Conservation (phyloP, 2,329 filamentous ascomycete genomes). For the Aspergillus puulaauensis region DNA sequence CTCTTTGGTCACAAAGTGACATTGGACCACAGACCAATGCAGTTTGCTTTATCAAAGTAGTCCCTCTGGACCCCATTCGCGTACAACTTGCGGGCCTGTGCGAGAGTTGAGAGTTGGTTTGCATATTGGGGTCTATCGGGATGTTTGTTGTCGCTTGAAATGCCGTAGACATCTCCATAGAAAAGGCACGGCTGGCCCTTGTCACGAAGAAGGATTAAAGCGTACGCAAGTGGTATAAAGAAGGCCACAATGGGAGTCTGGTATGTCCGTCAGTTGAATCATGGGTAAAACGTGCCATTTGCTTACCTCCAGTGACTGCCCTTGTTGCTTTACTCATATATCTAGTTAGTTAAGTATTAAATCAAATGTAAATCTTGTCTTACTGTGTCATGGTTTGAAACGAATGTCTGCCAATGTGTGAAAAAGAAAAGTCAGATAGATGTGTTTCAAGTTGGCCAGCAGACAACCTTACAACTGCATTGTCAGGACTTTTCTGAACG, state of each 20-base stretch:
- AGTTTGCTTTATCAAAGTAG: constrained; percentile 61
- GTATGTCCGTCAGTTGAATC: neutral
- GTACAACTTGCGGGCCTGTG: constrained; percentile 63
- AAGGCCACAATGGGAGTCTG: constrained; percentile 61
- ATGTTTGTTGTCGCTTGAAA: constrained; percentile 47
- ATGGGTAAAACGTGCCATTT: neutral
- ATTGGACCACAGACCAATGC: constrained; percentile 49
- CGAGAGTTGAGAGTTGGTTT: constrained; percentile 57
- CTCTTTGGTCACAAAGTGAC: neutral
- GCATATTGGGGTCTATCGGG: constrained; percentile 51
- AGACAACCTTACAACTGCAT: constrained; percentile 15
- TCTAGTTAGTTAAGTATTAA: neutral
- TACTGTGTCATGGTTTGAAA: constrained; percentile 28
- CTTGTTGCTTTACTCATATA: constrained; percentile 50
- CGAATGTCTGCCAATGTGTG: constrained; percentile 22
- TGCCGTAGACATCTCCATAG: constrained; percentile 69
- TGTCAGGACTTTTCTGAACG: constrained; percentile 51
- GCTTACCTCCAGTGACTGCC: constrained; percentile 59
- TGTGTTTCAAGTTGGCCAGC: neutral
- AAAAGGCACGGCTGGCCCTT: constrained; percentile 68
- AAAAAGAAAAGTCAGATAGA: neutral
- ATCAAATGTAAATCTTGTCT: neutral
- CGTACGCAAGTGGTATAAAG: constrained; percentile 72
- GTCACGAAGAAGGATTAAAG: constrained; percentile 66
- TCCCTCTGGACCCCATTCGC: constrained; percentile 66